Base-by-base conservation (phyloP, 768 basidiomycete species). In the Boletus rufocinnamomeus region DNA sequence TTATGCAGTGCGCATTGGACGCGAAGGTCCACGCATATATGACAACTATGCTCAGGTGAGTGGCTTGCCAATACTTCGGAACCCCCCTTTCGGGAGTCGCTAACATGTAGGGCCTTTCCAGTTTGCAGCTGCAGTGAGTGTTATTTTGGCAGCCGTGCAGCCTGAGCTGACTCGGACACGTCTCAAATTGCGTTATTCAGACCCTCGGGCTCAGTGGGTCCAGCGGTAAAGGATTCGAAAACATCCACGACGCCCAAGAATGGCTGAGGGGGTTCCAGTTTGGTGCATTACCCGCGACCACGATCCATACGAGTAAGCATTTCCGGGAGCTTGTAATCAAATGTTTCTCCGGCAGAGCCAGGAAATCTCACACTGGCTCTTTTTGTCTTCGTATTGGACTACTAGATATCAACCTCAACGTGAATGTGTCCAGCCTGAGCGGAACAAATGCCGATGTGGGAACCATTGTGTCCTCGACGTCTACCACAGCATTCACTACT, bases 1-100 rank as follows among this genome's bases (percentile, higher is more conserved):
- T 55, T 75, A 75, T 56, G 74, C 75, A 6, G 74, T 75, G 28
- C 72, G 68, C 40, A 66, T 70, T 51, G 74, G 74, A 30, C 67
- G 75, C 11, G 62, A 68, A 25, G 74, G 74, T 48, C 60, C 74
- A 3, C 66, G 65, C 14, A 61, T 75, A 43, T 76, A 76, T 41
- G 64, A 72, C 32, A 67, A 46, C 34, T 68, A 65, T 51, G 10
- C 47, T 10, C 65, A 71, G 55, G 74, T 75, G 56, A 53, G 74
- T 48, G 43, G 45, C 25, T 48, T 44, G 8, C 30, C 19, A 48
- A 4, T 34, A 19, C 43, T n/a, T 13, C 4, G 8, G 19, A 38
- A 28, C 47, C 30, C 28, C 38, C n/a, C 14, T 34, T 37, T 35
- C 21, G 16, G 19, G 35, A 43, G 25, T 54, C 16, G 23, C 48